Conservation (phyloP, 1,284 basidiomycete species). For the Cryptococcus deneoformans region DNA sequence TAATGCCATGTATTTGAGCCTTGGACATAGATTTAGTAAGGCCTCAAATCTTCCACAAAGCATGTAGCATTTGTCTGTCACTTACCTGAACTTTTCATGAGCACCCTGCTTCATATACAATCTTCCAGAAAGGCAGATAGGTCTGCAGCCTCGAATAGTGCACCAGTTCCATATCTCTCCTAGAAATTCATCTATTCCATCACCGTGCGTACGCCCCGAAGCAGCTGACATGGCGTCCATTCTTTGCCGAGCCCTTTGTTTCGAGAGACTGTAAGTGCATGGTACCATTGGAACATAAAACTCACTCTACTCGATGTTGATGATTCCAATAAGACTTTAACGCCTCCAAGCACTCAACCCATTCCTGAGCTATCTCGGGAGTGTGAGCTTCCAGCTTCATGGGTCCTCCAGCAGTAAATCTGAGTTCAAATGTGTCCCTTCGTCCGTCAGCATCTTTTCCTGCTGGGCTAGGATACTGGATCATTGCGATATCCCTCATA, state of each 20-base stretch:
- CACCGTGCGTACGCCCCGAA: constrained; percentile 14
- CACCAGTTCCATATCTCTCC: constrained; percentile 49
- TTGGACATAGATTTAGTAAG: constrained; percentile 8
- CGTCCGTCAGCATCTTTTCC: neutral
- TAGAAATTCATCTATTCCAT: constrained; percentile 19
- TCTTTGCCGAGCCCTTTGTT: constrained; percentile 34
- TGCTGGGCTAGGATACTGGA: constrained; percentile 14
- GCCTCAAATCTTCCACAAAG: neutral
- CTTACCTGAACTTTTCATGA: constrained; percentile 42
- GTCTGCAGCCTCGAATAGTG: constrained; percentile 40
- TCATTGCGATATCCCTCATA: constrained; percentile 31
- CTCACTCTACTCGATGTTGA: constrained; percentile 43
- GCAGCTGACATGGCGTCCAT: constrained; percentile 37
- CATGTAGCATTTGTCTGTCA: neutral
- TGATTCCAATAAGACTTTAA: constrained; percentile 40
- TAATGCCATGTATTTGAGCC: constrained; percentile 33
- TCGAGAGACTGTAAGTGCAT: neutral
- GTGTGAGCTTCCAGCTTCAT: constrained; percentile 32
- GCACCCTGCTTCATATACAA: constrained; percentile 36
- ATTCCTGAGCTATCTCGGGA: constrained; percentile 34
- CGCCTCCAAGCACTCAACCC: constrained; percentile 33
- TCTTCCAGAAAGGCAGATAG: constrained; percentile 35
- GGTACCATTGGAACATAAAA: neutral
- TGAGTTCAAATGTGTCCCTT: constrained; percentile 28
- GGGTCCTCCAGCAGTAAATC: constrained; percentile 15